Conservation (phyloP, 306 rosid species). For the Trifolium pratense region DNA sequence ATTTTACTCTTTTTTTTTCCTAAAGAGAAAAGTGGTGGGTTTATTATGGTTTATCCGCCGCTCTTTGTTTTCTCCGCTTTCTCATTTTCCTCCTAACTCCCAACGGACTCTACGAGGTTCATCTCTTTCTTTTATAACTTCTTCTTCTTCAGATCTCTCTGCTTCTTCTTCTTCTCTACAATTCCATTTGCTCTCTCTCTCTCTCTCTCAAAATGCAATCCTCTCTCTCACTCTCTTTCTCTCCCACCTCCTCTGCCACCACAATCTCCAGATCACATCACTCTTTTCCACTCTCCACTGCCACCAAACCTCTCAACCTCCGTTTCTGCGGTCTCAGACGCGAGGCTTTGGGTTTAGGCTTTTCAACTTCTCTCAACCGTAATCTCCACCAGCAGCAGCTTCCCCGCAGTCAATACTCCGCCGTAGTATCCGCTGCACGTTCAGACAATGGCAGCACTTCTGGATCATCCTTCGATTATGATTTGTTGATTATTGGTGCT, state of each 20-base stretch:
- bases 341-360: conserved; percentile 60
- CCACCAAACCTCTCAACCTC: conserved; percentile 56
- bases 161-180: neutral
- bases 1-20: no score
- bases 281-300: conserved; percentile 27
- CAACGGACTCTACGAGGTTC: conserved; percentile 72
- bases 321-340: conserved; percentile 85
- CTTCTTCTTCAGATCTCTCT: conserved; percentile 26
- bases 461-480: conserved; percentile 81
- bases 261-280: conserved; percentile 57
- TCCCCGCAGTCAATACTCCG: conserved; percentile 35
- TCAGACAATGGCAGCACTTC: conserved; percentile 76
- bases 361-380: conserved; percentile 51
- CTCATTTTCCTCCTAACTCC: conserved; percentile 37
- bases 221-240: conserved; percentile 69
- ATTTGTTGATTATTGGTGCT: conserved; percentile 90
- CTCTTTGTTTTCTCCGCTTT: conserved; percentile 75
- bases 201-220: conserved; percentile 67
- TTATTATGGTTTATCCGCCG: conserved; percentile 57
- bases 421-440: conserved; percentile 52
- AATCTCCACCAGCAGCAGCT: conserved; percentile 28
- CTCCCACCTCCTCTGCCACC: conserved; percentile 54
- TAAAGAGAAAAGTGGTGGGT: neutral
- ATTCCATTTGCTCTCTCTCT: conserved; percentile 16
- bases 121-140: conserved; percentile 12